Conservation (phyloP, 257 asterid genomes). For the Lavandula angustifolia region DNA sequence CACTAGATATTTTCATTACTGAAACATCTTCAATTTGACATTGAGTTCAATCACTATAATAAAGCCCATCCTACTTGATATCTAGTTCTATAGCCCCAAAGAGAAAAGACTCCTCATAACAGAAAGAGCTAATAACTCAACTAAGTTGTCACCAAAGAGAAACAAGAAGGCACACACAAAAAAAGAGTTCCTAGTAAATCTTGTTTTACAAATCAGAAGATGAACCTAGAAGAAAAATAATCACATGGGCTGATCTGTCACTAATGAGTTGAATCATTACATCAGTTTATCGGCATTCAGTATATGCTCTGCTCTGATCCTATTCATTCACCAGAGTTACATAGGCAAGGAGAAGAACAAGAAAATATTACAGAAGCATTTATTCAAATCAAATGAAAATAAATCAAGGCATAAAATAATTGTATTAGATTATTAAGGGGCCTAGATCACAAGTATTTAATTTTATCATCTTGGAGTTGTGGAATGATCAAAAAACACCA, state of each 20-base stretch:
- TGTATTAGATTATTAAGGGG: slow-evolving; percentile 2
- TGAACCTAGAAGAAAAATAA: no score
- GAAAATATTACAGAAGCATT: not conserved
- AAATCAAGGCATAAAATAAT: not conserved
- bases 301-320: not conserved
- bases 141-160: not conserved
- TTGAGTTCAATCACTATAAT: not conserved
- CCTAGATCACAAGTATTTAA: slow-evolving; percentile 26
- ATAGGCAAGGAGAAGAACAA: not conserved
- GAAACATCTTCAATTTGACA: not conserved
- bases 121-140: not conserved
- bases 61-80: not conserved
- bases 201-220: not conserved
- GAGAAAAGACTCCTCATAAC: no score
- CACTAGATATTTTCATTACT: not conserved
- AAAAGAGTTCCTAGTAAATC: not conserved
- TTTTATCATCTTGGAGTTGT: not conserved
- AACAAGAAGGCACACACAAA: not conserved
- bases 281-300: not conserved
- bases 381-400: not conserved
- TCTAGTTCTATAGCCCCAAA: not conserved
- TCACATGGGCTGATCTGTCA: no score
- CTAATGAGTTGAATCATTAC: not conserved
- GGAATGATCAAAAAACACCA: not conserved
- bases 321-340: not conserved